Percentiles rank a stretch among this genome's conserved stretches.
These are phyloP conservation scores for Paraphoma chrysanthemicola DNA, from an alignment of 2,329 filamentous ascomycete genomes.

Conservation along the genomic window DNA sequence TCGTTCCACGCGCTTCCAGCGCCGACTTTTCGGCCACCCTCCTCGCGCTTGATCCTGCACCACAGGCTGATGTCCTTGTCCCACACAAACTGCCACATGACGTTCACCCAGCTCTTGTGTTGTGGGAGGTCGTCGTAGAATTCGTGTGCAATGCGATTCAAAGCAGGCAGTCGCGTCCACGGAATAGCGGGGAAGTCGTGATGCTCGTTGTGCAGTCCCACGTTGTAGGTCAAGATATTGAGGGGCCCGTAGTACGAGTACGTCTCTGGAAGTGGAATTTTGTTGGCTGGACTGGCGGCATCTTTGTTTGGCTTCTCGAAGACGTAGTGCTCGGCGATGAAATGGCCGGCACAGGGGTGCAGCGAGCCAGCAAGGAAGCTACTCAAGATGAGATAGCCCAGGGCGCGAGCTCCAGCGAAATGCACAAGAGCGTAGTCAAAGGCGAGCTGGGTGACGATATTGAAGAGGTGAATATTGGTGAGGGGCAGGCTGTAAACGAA, in stretches of 20 bases:
- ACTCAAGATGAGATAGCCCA: conserved; percentile 85
- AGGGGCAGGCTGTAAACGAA: conserved; percentile 89
- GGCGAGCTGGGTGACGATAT: conserved; percentile 75
- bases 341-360: conserved; percentile 94
- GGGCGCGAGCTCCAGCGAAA: conserved; percentile 65
- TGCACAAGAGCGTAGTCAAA: conserved; percentile 78
- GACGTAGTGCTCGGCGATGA: conserved; percentile 90
- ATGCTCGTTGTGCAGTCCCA: conserved; percentile 97
- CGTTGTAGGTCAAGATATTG: conserved; percentile 94
- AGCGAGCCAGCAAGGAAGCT: conserved; percentile 93
- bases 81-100: conserved; percentile 94
- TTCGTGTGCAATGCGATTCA: conserved; percentile 83
- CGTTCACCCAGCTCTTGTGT: conserved; percentile 89
- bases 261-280: conserved; percentile 77
- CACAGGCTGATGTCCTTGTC: conserved; percentile 89
- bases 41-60: conserved; percentile 90
- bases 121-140: conserved; percentile 89
- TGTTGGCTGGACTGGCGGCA: conserved; percentile 60
- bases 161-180: conserved; percentile 82
- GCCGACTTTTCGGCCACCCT: conserved; percentile 71
- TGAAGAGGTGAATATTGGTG: conserved; percentile 83
- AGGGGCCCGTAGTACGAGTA: conserved; percentile 96
- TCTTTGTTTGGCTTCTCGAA: conserved; percentile 59
- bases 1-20: conserved; percentile 51
- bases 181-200: conserved; percentile 98